These are phyloP conservation scores for Telopea speciosissima DNA, from an alignment of 177 flowering plant species.

Conservation along the genomic window DNA sequence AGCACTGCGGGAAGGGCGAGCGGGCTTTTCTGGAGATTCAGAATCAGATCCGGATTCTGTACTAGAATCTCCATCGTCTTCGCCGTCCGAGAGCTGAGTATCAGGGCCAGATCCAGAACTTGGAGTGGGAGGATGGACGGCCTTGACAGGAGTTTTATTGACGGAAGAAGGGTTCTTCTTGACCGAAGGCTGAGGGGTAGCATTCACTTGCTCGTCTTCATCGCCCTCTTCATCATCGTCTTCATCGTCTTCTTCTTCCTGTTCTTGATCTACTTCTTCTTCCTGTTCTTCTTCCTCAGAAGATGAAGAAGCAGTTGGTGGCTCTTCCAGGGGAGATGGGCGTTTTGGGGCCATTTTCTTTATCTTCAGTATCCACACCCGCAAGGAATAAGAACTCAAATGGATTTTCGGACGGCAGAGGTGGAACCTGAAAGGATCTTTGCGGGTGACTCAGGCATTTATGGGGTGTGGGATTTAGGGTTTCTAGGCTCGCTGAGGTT, in stretches of 20 bases:
- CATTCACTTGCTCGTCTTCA: neutral
- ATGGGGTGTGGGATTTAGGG: neutral
- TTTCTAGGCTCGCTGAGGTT: neutral
- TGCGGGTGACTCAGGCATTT: too few relatives aligned
- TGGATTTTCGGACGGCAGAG: neutral
- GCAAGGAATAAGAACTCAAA: neutral
- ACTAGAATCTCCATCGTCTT: slow-evolving; percentile 3
- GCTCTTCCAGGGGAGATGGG: neutral
- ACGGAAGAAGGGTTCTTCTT: too few relatives aligned
- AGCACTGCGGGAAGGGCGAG: neutral
- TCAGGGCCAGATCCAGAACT: neutral
- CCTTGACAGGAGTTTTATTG: neutral
- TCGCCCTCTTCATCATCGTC: neutral
- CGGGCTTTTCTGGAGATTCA: neutral
- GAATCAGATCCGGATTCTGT: slow-evolving; percentile 11
- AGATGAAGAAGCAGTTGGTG: neutral
- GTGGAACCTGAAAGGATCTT: too few relatives aligned
- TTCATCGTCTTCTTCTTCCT: neutral
- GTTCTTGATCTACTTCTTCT: neutral
- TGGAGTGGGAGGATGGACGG: neutral
- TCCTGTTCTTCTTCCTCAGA: neutral
- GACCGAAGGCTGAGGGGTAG: too few relatives aligned
- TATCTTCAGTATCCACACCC: too few relatives aligned
- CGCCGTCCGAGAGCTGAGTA: neutral
- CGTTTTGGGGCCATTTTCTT: neutral